Evolutionary conservation across 306 rosid species (phyloP), one percentile per base, ranked within the genome.

Genomic region (Notholithocarpus densiflorus): DNA sequence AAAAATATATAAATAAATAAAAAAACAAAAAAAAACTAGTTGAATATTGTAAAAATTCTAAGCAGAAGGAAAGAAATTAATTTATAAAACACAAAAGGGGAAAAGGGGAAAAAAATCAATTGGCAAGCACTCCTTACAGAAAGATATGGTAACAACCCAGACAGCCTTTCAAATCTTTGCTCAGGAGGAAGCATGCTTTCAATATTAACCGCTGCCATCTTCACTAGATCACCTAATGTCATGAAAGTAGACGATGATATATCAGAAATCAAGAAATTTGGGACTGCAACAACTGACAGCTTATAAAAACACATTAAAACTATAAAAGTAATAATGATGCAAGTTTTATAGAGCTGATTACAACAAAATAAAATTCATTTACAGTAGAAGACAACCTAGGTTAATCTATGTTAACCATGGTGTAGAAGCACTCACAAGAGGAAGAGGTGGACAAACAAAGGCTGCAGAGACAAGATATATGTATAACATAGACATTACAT

Each of bases 181-280:
- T 68, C 9, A 3, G 93, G 94, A 75, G 97, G 94, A 84, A 93
- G 87, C 65, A 79, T 78, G 56, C 61, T 87, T 60, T 79, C 89
- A 1, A 96, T 81, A 76, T 76, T 80, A 73, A 93, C 96, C 23
- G 84, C 66, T 65, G 96, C 98, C 98, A 96, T 93, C 83, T 91
- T 96, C 77, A 86, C 56, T 52, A 98, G 96, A 77, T 93, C 94
- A 62, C 99, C 99, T 95, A 89, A 68, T 78, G 61, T 61, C 79
- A 82, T 56, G 73, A 87, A 75, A 84, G 73, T 65, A 43, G 55
- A 59, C 20, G 71, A 69, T 45, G 59, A 64, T 59, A 10, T 48
- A 12, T 1, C 15, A 48, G 53, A 48, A 13, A 48, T 26, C 66
- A 54, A 19, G 40, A 40, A 8, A 17, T 18, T 7, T 18, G 40